These are phyloP conservation scores for Hysterium pulicare DNA, from an alignment of 2,329 filamentous ascomycete species.

Conservation along the genomic window DNA sequence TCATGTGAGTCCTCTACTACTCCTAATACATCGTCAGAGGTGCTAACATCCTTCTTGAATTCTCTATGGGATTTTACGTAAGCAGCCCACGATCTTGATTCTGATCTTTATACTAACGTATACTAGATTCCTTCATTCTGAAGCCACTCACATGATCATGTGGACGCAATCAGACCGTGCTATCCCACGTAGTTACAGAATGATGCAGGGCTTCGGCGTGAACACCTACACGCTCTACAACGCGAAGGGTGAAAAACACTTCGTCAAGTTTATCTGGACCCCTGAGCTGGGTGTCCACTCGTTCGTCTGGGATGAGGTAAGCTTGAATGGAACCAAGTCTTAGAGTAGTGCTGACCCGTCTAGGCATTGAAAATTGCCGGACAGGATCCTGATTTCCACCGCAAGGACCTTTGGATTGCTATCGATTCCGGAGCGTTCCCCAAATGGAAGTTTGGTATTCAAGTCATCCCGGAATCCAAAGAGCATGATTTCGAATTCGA, in stretches of 20 bases:
- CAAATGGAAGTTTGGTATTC: slow-evolving; percentile 81
- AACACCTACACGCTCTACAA: slow-evolving; percentile 73
- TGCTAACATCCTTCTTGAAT: background rate
- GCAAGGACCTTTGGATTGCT: slow-evolving; percentile 71
- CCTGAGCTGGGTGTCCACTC: slow-evolving; percentile 73
- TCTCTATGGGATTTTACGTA: background rate
- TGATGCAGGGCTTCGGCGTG: slow-evolving; percentile 85
- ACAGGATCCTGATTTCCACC: slow-evolving; percentile 73
- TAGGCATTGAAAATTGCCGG: slow-evolving; percentile 64
- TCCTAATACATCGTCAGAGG: background rate
- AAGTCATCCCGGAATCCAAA: slow-evolving; percentile 67
- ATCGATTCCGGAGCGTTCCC: slow-evolving; percentile 70
- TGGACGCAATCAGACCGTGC: slow-evolving; percentile 74
- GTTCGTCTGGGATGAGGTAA: slow-evolving; percentile 63
- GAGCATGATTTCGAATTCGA: slow-evolving; percentile 82
- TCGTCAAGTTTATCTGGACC: slow-evolving; percentile 76
- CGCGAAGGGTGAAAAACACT: slow-evolving; percentile 63
- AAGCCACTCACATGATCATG: slow-evolving; percentile 75
- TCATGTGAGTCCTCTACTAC: slow-evolving; percentile 39
- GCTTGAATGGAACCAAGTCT: background rate
- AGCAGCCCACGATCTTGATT: background rate
- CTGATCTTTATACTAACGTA: background rate
- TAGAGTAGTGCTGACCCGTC: slow-evolving; percentile 38
- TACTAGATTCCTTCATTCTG: slow-evolving; percentile 60
- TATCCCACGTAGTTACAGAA: slow-evolving; percentile 71